These are phyloP conservation scores for Candida schatavii DNA, from an alignment of 805 yeast species.

Conservation along the genomic window DNA sequence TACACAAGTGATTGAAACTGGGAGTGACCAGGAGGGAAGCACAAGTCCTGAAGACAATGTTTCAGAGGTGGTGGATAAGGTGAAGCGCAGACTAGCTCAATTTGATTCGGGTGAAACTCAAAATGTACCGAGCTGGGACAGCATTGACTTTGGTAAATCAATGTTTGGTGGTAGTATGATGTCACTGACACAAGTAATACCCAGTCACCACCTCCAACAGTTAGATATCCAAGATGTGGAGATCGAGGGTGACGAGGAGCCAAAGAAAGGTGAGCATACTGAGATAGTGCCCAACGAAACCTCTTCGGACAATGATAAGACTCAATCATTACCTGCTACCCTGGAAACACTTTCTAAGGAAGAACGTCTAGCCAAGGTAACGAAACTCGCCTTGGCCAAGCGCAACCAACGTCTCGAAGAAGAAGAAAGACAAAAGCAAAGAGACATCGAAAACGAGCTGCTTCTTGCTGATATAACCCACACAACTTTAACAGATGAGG, in stretches of 20 bases:
- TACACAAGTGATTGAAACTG: not conserved
- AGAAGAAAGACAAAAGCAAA: slow-evolving; percentile 7
- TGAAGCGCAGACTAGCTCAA: slow-evolving; percentile 25
- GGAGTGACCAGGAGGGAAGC: not conserved
- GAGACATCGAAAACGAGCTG: slow-evolving; percentile 13
- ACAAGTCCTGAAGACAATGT: not conserved
- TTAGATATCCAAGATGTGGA: slow-evolving; percentile 20
- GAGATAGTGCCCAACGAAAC: not conserved
- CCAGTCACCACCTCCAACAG: slow-evolving; percentile 30
- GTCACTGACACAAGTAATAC: not conserved
- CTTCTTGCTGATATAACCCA: slow-evolving; percentile 32
- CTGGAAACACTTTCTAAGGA: slow-evolving; percentile 8
- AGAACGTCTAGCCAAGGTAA: slow-evolving; percentile 16
- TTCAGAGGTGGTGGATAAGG: slow-evolving; percentile 17
- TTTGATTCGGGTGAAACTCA: slow-evolving; percentile 8
- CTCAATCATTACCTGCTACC: slow-evolving; percentile 7
- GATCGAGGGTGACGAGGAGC: not conserved
- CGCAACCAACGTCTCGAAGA: slow-evolving; percentile 8
- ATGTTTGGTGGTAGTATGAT: not conserved
- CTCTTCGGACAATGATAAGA: not conserved
- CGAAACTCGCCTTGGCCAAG: slow-evolving; percentile 17
- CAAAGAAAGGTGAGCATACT: not conserved
- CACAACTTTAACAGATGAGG: slow-evolving; percentile 38
- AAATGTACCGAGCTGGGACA: slow-evolving; percentile 3
- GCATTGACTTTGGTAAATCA: slow-evolving; percentile 3